Evolutionary conservation across 768 basidiomycete genomes (phyloP), one percentile per base, ranked within the genome.

Genomic region (Neoboletus subvelutipes): DNA sequence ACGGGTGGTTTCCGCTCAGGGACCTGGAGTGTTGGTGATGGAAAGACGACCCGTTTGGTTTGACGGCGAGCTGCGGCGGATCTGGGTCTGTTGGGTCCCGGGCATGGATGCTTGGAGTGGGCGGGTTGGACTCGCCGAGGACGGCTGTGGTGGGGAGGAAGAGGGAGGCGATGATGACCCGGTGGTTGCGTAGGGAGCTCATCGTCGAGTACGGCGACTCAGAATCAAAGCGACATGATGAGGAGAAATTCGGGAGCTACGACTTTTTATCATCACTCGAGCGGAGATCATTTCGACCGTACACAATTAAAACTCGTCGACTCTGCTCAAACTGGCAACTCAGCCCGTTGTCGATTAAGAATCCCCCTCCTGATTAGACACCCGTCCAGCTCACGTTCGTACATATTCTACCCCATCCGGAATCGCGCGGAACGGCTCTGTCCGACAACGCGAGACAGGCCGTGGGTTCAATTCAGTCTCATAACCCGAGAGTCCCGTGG

Each of bases 81-180:
- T 47, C 15, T 10, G 31, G 41, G 1, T n/a, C n/a, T n/a, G n/a
- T 36, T 9, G 62, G 60, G 18, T 62, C 56, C n/a, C 57, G 63
- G 28, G 62, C 40, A 58, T 61, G 52, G 24, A 69, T 66, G 33
- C 78, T 76, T 11, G 85, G 83, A 0, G 85, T 84, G 1, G 82
- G 65, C 0, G 81, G 80, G 15, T 73, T 69, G 0, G 84, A 83
- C 55, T 76, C 75, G 68, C 81, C 84, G 41, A 84, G 74, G 45
- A 85, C 82, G 42, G 83, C 83, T 37, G 90, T 88, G 57, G 82
- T 83, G 37, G 91, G 91, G 36, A 92, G 83, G 68, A 93, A 92
- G 56, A 92, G 84, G n/a, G 88, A 87, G 17, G 90, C 91, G 70
- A 93, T 85, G 70, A 92, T 77, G 53, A 88, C 79, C 33, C 91